Base-by-base conservation (phyloP, 202 grass and related monocot genomes). In the Setaria viridis region DNA sequence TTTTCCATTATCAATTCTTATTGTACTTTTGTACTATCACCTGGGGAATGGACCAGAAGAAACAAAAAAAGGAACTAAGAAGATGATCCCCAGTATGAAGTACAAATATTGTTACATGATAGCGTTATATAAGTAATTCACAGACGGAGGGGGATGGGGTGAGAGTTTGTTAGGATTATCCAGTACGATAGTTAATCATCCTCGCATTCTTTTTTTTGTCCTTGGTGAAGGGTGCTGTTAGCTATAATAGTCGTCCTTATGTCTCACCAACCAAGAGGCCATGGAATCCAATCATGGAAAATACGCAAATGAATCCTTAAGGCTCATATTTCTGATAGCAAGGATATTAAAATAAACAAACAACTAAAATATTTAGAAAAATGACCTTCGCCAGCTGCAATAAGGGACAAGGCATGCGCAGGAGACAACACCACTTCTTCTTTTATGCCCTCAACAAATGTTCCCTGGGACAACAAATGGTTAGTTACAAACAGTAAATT, bases 361-460 rank as follows among this genome's bases (percentile, higher is more conserved):
- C 2, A 63, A 69, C 16, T 88, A 37, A 67, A 58, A 59, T 39
- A 68, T 78, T 54, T 68, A 78, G 57, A 69, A 68, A 65, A 29
- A 33, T 58, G 46, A 94, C 94, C 94, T 94, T 97, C 94, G 72
- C 94, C 94, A 75, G 86, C 88, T 79, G 94, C 86, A 89, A 97
- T 97, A 85, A 97, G 91, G 55, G 94, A 94, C 62, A 97, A 87
- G 68, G 86, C 92, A 79, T 97, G 94, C 33, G 74, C 92, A 97
- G 90, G 92, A 85, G 94, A 97, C 53, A 97, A 76, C 13, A 94
- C 94, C 21, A 91, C 94, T 88, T 97, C 94, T 87, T 97, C 94
- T 77, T 94, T 94, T 77, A 97, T 89, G 53, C 94, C 94, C 78
- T 91, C 90, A 64, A 97, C 90, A 84, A 94, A 94, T 83, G 94